Evolutionary conservation across 768 basidiomycete species (phyloP).

Genomic region (Mrakia hoshinonis): DNA sequence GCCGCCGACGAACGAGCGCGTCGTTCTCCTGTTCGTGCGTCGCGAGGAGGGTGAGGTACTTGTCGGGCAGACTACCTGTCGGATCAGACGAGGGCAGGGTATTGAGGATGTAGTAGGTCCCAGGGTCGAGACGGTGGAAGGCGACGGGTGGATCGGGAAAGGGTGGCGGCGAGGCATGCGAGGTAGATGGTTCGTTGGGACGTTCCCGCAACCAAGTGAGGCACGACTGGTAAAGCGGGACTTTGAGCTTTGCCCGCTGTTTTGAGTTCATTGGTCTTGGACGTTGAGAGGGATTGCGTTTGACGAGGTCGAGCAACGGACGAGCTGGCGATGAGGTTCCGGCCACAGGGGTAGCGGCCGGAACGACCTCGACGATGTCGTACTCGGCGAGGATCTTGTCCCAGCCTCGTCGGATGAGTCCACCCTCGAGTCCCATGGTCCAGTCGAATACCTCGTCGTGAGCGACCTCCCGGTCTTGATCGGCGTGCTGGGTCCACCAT

Average conservation of each 20-base stretch:
- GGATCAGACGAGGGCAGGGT: not conserved
- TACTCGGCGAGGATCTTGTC: not conserved
- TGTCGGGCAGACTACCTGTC: not conserved
- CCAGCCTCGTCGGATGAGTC: not conserved
- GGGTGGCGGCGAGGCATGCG: not conserved
- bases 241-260: not conserved
- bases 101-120: not conserved
- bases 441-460: not conserved
- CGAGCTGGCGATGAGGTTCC: no score
- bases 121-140: not conserved
- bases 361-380: not conserved
- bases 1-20: not conserved
- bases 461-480: no score
- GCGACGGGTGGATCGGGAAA: not conserved
- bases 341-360: not conserved
- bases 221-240: not conserved
- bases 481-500: not conserved
- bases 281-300: not conserved
- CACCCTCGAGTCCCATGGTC: not conserved
- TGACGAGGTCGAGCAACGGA: no score
- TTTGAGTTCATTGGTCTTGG: not conserved
- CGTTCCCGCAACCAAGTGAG: not conserved
- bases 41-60: not conserved
- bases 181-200: not conserved
- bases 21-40: not conserved